phyloP scores from a whole-genome alignment of 306 rosid species.

The Dryas octopetala region DNA sequence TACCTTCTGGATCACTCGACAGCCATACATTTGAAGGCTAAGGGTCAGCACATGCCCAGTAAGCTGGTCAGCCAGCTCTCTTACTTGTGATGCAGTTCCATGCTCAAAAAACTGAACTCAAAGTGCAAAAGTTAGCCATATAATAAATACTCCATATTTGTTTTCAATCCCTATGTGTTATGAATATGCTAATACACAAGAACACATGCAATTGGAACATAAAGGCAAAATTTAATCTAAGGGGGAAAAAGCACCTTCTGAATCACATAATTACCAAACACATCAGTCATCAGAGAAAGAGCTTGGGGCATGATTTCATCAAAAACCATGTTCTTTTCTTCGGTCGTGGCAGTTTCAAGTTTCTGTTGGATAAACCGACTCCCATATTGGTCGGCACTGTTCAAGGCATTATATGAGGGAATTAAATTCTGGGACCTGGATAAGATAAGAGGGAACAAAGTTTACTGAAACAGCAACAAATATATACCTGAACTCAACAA shows the following conservation, averaged over 20 bases:
- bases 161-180: background rate
- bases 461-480: background rate
- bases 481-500: constrained; percentile 78
- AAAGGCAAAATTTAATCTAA: constrained; percentile 5
- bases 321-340: constrained; percentile 92
- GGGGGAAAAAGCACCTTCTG: constrained; percentile 63
- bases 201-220: constrained; percentile 8
- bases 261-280: constrained; percentile 93
- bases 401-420: constrained; percentile 10
- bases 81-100: constrained; percentile 74
- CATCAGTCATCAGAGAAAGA: constrained; percentile 89
- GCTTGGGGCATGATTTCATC: constrained; percentile 96
- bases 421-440: background rate
- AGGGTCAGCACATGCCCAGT: constrained; percentile 81
- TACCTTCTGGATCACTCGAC: constrained; percentile 98
- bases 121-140: constrained; percentile 21
- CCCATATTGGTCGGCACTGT: constrained; percentile 93
- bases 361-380: constrained; percentile 95
- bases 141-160: constrained; percentile 2
- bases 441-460: background rate
- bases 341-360: constrained; percentile 81
- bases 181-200: background rate
- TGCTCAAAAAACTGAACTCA: constrained; percentile 88
- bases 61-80: constrained; percentile 88
- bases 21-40: constrained; percentile 99